Conservation (phyloP, 2,329 filamentous ascomycete genomes). For the Beauveria bassiana region DNA sequence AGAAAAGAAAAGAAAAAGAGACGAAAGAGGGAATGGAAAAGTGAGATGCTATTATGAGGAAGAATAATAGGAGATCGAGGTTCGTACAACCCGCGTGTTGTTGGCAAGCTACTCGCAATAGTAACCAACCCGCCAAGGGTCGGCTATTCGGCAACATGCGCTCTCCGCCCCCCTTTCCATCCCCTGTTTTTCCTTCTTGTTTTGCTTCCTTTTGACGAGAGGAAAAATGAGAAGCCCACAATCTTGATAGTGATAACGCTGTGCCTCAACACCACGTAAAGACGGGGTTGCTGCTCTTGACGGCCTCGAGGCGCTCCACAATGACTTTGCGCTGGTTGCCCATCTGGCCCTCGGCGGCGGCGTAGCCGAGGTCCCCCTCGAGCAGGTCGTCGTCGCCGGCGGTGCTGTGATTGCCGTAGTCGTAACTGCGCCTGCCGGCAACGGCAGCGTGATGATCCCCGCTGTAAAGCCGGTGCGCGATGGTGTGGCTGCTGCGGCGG, state of each 20-base stretch:
- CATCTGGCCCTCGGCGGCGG: slow-evolving; percentile 89
- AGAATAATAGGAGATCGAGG: no score
- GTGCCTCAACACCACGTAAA: slow-evolving; percentile 81
- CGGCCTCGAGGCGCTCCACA: slow-evolving; percentile 89
- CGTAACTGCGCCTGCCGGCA: slow-evolving; percentile 30
- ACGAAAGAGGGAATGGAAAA: no score
- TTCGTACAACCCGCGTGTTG: no score
- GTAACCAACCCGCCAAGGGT: no score
- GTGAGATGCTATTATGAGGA: no score
- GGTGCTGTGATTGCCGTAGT: slow-evolving; percentile 48
- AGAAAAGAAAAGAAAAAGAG: no score
- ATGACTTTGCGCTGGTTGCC: slow-evolving; percentile 89
- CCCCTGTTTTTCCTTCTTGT: neutral
- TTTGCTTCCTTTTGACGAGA: no score
- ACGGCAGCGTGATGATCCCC: slow-evolving; percentile 26
- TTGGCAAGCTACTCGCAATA: no score
- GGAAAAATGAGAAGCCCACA: neutral
- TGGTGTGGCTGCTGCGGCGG: slow-evolving; percentile 40
- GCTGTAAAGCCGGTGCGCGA: slow-evolving; percentile 46
- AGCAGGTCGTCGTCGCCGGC: slow-evolving; percentile 59
- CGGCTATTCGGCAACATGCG: neutral
- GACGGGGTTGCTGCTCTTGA: slow-evolving; percentile 90
- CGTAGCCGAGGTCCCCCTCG: slow-evolving; percentile 90
- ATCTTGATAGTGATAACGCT: no score
- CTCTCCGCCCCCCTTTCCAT: neutral